Base-by-base conservation (phyloP, 805 yeast species). In the Saccharomycopsis sp. region DNA sequence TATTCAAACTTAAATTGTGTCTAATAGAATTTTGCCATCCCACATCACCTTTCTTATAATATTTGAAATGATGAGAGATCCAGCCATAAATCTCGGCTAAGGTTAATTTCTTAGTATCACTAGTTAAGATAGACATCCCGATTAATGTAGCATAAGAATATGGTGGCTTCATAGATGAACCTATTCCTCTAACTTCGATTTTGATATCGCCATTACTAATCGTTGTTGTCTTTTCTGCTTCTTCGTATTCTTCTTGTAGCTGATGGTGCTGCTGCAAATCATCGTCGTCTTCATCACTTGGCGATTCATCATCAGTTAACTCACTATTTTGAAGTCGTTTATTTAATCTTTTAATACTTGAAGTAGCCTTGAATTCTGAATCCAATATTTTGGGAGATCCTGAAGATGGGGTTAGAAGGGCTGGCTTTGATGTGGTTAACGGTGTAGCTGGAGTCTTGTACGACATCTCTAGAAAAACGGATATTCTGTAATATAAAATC, bases 1-100 rank as follows among this genome's bases (percentile, higher is more conserved):
- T 93, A 63, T 90, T 93, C 55, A 90, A 71, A 9, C 96, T 87
- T 24, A 90, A 68, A 54, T 93, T 90, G 64, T 90, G 98, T 51
- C 98, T 79, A 51, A 90, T 93, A 27, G 96, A 89, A 64, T 90
- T 90, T 64, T 90, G 97, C 98, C 98, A 90, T 22, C 97, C 96
- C 8, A 86, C 83, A 54, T 87, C 95, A 48, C 85, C 83, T 51
- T 76, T 78, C 52, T 80, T 78, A 63, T 93, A 93, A 60, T 81
- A 90, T 51, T 71, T 75, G 62, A 89, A 90, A 29, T 94, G 83
- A 37, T 78, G 79, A 6, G 93, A 78, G 36, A 90, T 93, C 98
- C 98, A 90, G 54, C 70, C 72, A 66, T 90, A 90, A 34, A 90
- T 93, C 57, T 87, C 96, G 0, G 93, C 74, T 43, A 84, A 64